These are phyloP conservation scores for Galerina sulciceps DNA, from an alignment of 768 basidiomycete genomes.

Conservation along the genomic window DNA sequence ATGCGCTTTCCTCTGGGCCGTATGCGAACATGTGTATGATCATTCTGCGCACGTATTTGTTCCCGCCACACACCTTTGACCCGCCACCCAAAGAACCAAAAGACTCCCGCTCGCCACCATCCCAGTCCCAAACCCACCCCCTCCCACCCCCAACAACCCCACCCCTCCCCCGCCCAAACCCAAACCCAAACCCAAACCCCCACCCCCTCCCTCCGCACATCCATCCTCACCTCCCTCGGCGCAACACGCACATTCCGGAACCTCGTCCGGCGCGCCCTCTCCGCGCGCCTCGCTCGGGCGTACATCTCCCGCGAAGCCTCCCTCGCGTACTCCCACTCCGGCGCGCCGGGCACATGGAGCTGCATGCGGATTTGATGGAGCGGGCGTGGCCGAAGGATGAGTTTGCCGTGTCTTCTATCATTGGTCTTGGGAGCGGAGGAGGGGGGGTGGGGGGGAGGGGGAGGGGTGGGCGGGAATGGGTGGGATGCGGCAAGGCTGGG, in stretches of 20 bases:
- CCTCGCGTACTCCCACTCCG: constrained; percentile 58
- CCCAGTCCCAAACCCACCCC: constrained; percentile 1
- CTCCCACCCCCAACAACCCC: constrained; percentile 28
- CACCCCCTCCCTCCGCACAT: constrained; percentile 18
- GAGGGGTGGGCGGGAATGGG: constrained; percentile 43
- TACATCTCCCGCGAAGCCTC: constrained; percentile 62
- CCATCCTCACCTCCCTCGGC: constrained; percentile 54
- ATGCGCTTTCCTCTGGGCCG: constrained; percentile 62
- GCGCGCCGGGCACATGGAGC: constrained; percentile 62
- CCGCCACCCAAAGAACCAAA: not conserved
- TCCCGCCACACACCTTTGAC: constrained; percentile 41
- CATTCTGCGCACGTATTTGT: constrained; percentile 62
- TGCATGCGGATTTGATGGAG: constrained; percentile 70
- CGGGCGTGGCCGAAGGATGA: constrained; percentile 77
- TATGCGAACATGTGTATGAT: constrained; percentile 69
- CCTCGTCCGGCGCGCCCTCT: constrained; percentile 64
- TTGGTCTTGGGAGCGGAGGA: too few relatives aligned
- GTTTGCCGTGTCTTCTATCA: constrained; percentile 28
- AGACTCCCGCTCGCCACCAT: not conserved
- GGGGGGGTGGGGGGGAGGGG: too few relatives aligned
- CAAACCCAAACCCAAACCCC: constrained; percentile 2
- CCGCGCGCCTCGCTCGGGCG: constrained; percentile 65
- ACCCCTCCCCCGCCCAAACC: constrained; percentile 40
- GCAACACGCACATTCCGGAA: constrained; percentile 66
- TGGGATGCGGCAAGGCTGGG: constrained; percentile 72